A percentile compares a stretch with the other conserved stretches of the same genome.
phyloP scores from a whole-genome alignment of 73 alveolate genomes.

The Uronychia binucleata region DNA sequence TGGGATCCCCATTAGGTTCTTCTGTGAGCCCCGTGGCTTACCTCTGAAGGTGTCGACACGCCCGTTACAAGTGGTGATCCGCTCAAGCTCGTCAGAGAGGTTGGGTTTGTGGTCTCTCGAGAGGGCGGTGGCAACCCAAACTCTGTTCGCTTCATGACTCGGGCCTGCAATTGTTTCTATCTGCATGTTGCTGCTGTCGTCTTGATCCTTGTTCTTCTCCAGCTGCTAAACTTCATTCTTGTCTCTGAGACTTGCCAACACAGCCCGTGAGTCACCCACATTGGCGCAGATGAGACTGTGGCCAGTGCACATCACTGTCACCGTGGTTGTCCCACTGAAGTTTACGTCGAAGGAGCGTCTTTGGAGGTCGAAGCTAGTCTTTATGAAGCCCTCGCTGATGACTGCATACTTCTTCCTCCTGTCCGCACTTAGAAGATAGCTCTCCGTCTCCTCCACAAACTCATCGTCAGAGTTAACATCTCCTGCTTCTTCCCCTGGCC shows the following conservation, averaged over 20 bases:
- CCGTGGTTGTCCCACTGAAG: constrained; percentile 71
- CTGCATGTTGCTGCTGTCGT: constrained; percentile 3
- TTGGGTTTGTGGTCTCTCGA: constrained; percentile 98
- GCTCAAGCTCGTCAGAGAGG: constrained; percentile 84
- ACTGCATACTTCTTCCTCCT: constrained; percentile 38
- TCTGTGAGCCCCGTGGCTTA: neutral
- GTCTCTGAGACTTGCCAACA: constrained; percentile 42
- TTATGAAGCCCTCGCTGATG: constrained; percentile 28
- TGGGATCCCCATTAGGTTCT: constrained; percentile 80
- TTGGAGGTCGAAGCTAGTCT: constrained; percentile 29
- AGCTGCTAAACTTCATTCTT: constrained; percentile 16
- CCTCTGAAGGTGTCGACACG: constrained; percentile 80
- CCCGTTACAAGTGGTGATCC: constrained; percentile 86
- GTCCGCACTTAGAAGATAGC: constrained; percentile 12
- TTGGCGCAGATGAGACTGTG: constrained; percentile 64
- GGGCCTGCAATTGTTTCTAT: constrained; percentile 40
- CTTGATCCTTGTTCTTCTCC: neutral
- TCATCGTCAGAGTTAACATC: constrained; percentile 15
- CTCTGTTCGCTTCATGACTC: constrained; percentile 31
- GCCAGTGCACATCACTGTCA: constrained; percentile 66
- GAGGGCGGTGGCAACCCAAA: constrained; percentile 72
- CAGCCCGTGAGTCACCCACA: constrained; percentile 81
- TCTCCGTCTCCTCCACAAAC: neutral
- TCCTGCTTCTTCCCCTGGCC: neutral
- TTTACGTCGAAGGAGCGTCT: constrained; percentile 49